A percentile compares a stretch with the other conserved stretches of the same genome.
Evolutionary conservation across 2,329 filamentous ascomycete genomes (phyloP).

Genomic region (Ascocoryne sarcoides): DNA sequence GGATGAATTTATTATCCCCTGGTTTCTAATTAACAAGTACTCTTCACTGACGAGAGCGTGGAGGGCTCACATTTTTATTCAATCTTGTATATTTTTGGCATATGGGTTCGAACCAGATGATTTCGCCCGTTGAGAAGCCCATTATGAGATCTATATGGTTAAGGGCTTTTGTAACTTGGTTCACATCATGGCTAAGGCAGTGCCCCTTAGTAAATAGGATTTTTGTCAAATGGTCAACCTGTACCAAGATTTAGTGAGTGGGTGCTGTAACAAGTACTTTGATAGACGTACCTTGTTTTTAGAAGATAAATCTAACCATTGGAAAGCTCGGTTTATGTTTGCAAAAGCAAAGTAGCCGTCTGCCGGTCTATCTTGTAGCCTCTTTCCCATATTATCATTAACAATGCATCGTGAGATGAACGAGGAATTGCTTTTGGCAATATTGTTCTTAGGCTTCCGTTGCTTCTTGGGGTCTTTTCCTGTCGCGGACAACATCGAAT

Average conservation of each 20-base stretch:
- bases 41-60: background rate
- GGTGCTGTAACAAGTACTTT: background rate
- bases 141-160: slow-evolving; percentile 85
- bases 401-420: slow-evolving; percentile 96
- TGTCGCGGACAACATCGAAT: slow-evolving; percentile 57
- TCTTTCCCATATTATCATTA: slow-evolving; percentile 72
- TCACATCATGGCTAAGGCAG: slow-evolving; percentile 89
- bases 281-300: slow-evolving; percentile 46
- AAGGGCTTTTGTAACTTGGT: slow-evolving; percentile 67
- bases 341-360: slow-evolving; percentile 86
- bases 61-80: slow-evolving; percentile 75
- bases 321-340: slow-evolving; percentile 90
- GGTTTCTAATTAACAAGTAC: background rate
- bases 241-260: slow-evolving; percentile 27
- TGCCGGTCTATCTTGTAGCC: slow-evolving; percentile 65
- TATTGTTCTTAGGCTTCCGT: slow-evolving; percentile 94
- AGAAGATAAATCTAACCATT: slow-evolving; percentile 88
- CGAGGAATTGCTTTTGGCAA: slow-evolving; percentile 96
- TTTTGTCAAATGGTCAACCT: slow-evolving; percentile 88
- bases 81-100: slow-evolving; percentile 91
- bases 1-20: slow-evolving; percentile 80
- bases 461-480: slow-evolving; percentile 70
- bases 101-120: slow-evolving; percentile 97
- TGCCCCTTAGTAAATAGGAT: slow-evolving; percentile 96
- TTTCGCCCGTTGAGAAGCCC: slow-evolving; percentile 93